Conservation (phyloP, 2,329 filamentous ascomycete genomes). For the Mycosphaerella sp. region DNA sequence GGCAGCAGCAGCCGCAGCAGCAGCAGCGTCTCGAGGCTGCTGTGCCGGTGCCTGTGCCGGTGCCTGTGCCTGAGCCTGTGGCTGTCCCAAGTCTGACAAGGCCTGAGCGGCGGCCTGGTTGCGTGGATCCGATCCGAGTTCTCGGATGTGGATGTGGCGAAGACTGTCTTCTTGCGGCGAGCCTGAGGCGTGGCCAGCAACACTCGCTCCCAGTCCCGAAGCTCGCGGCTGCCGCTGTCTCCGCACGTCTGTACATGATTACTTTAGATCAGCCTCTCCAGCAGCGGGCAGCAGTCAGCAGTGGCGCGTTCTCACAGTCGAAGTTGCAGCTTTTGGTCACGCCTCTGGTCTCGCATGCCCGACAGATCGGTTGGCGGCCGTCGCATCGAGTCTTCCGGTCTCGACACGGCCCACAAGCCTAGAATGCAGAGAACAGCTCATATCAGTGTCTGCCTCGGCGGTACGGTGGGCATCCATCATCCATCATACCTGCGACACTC, state of each 20-base stretch:
- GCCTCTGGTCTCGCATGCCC: constrained; percentile 20
- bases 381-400: constrained; percentile 27
- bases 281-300: no score
- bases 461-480: no score
- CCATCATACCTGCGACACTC: constrained; percentile 17
- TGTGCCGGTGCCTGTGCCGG: no score
- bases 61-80: no score
- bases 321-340: constrained; percentile 19
- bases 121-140: neutral
- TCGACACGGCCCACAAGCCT: constrained; percentile 23
- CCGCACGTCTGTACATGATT: constrained; percentile 15
- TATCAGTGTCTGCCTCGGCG: neutral
- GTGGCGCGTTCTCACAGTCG: constrained; percentile 10
- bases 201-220: constrained; percentile 10
- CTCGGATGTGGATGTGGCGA: neutral
- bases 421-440: neutral
- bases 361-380: constrained; percentile 21
- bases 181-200: neutral
- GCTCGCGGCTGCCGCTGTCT: constrained; percentile 13
- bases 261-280: neutral
- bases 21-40: neutral
- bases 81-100: constrained; percentile 16
- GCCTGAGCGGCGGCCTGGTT: constrained; percentile 19
- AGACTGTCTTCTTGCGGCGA: constrained; percentile 2
- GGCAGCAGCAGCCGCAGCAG: no score